Conservation (phyloP, 2,329 filamentous ascomycete genomes). For the Fusarium irregulare region DNA sequence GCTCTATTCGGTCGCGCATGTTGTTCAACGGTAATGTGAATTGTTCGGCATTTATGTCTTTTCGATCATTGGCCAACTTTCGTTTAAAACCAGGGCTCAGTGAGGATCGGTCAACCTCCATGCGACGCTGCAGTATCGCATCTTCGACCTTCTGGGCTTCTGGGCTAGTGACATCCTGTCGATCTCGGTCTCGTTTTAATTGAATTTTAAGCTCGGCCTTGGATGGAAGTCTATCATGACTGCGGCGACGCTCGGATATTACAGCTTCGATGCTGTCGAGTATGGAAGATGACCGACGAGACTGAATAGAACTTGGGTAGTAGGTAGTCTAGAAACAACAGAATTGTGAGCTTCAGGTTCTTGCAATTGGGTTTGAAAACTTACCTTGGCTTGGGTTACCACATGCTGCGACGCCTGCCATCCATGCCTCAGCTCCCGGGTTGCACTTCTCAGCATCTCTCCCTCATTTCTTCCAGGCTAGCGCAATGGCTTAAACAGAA, state of each 20-base stretch:
- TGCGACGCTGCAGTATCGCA: background rate
- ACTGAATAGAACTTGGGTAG: background rate
- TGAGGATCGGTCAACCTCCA: background rate
- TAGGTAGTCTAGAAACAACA: constrained; percentile 19
- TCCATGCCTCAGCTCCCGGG: constrained; percentile 48
- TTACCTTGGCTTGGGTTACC: constrained; percentile 40
- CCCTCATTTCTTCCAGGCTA: constrained; percentile 48
- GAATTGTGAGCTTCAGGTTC: constrained; percentile 19
- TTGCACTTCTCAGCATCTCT: constrained; percentile 52
- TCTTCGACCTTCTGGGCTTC: background rate
- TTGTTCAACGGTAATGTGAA: background rate
- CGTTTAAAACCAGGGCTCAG: background rate
- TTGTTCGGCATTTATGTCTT: background rate
- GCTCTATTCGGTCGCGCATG: constrained; percentile 28
- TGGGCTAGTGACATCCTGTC: background rate
- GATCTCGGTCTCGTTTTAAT: background rate
- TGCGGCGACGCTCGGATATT: constrained; percentile 12
- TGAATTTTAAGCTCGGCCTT: background rate
- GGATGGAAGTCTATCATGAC: background rate
- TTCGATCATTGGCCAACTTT: background rate
- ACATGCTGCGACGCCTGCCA: constrained; percentile 44
- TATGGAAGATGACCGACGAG: constrained; percentile 18
- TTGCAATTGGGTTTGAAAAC: constrained; percentile 4
- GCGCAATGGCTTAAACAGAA: background rate
- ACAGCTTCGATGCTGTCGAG: constrained; percentile 18